Conservation (phyloP, 164 flowering plant genomes). For the Nymphaea thermarum region DNA sequence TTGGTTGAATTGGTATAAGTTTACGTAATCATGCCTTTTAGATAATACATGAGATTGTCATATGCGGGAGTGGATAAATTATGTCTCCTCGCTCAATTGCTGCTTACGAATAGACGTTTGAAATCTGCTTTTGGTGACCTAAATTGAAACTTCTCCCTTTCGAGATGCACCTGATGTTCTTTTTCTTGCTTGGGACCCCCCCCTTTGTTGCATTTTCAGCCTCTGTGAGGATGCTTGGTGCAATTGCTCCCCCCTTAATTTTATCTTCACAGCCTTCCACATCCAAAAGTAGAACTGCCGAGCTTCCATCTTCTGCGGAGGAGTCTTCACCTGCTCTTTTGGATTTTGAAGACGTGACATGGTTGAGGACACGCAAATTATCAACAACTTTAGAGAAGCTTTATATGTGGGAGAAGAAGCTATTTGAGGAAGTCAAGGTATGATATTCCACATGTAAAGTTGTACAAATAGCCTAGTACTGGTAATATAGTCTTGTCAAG, state of each 20-base stretch:
- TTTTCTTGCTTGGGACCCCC: neutral
- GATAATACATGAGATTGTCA: too few relatives aligned
- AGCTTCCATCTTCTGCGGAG: conserved; percentile 27
- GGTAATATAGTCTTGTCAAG: neutral
- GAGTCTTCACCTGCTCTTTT: conserved; percentile 18
- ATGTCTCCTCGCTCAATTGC: too few relatives aligned
- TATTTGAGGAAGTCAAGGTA: conserved; percentile 93
- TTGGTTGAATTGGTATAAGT: too few relatives aligned
- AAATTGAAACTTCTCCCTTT: neutral
- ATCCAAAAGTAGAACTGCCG: conserved; percentile 22
- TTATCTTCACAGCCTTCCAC: conserved; percentile 47
- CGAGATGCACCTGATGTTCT: neutral
- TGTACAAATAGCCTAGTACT: neutral
- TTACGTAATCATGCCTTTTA: too few relatives aligned
- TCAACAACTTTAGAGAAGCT: conserved; percentile 77
- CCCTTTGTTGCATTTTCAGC: conserved; percentile 23
- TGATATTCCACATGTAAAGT: neutral
- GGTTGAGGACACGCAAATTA: conserved; percentile 35
- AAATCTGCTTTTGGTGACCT: neutral
- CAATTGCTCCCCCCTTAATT: conserved; percentile 43
- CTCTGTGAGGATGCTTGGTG: conserved; percentile 75
- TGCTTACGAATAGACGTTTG: neutral
- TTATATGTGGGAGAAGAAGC: conserved; percentile 92
- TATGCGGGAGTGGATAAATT: too few relatives aligned
- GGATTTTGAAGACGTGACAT: conserved; percentile 37